phyloP scores from a whole-genome alignment of 306 rosid genomes.

The Cucurbita maxima region DNA sequence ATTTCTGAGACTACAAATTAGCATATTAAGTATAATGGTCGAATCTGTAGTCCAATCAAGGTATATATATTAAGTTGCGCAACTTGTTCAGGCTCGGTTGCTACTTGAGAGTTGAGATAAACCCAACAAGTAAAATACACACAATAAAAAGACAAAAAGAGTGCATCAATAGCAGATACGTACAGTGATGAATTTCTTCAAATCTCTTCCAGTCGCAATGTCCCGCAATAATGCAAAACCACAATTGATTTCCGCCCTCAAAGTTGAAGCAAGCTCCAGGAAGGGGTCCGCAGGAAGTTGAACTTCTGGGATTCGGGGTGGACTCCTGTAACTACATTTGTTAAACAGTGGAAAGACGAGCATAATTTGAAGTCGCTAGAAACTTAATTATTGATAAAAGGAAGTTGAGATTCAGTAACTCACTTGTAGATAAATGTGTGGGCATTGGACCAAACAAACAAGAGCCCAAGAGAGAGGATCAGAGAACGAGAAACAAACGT shows the following conservation, averaged over 20 bases:
- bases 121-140: neutral
- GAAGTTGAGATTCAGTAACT: conserved; percentile 8
- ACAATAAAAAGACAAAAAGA: neutral
- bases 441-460: conserved; percentile 90
- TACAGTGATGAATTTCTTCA: conserved; percentile 79
- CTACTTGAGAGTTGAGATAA: neutral
- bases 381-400: neutral
- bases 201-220: conserved; percentile 82
- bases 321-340: conserved; percentile 24
- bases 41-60: neutral
- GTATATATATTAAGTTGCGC: neutral
- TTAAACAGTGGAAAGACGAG: neutral
- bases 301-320: conserved; percentile 63
- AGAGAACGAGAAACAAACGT: conserved; percentile 51
- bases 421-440: conserved; percentile 75
- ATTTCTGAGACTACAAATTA: neutral
- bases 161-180: conserved; percentile 7
- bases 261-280: conserved; percentile 49
- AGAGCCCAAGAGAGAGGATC: conserved; percentile 41
- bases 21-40: neutral
- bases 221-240: conserved; percentile 43
- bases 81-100: neutral
- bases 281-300: conserved; percentile 66
- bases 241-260: conserved; percentile 50
- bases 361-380: neutral